Conservation (phyloP, 345 rosid species). For the Populus simonii region DNA sequence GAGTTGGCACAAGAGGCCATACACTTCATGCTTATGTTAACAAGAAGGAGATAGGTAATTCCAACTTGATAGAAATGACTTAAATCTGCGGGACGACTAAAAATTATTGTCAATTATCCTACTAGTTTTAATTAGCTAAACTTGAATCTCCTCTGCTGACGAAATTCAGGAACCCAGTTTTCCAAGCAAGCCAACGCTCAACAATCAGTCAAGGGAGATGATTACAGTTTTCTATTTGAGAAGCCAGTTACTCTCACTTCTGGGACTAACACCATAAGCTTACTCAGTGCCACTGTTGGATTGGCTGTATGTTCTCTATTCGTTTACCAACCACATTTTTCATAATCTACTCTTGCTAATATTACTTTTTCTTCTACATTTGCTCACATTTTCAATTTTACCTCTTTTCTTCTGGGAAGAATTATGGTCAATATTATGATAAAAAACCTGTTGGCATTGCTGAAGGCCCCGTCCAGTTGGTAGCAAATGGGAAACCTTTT, state of each 20-base stretch:
- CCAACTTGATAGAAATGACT: not conserved
- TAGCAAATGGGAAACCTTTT: not conserved
- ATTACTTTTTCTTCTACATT: not conserved
- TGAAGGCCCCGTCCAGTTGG: not conserved
- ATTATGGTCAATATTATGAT: slow-evolving; percentile 3
- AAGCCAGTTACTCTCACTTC: not conserved
- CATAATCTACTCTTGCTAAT: not conserved
- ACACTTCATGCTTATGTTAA: slow-evolving; percentile 3
- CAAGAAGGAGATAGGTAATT: not conserved
- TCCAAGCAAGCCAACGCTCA: not conserved
- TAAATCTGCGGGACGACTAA: not conserved
- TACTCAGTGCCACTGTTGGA: slow-evolving; percentile 18
- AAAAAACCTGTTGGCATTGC: not conserved
- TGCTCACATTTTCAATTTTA: too few relatives aligned
- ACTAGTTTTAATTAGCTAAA: not conserved
- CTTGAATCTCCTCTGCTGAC: not conserved
- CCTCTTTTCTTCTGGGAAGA: not conserved
- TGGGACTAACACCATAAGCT: slow-evolving; percentile 1
- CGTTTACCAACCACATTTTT: not conserved
- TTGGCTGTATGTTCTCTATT: not conserved
- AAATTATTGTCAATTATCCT: too few relatives aligned
- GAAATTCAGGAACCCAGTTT: slow-evolving; percentile 4
- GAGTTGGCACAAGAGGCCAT: not conserved
- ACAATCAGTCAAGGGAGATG: not conserved
- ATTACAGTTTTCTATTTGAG: slow-evolving; percentile 6